These are phyloP conservation scores for Talaromyces sp. DNA, from an alignment of 2,329 filamentous ascomycete genomes.

Conservation along the genomic window DNA sequence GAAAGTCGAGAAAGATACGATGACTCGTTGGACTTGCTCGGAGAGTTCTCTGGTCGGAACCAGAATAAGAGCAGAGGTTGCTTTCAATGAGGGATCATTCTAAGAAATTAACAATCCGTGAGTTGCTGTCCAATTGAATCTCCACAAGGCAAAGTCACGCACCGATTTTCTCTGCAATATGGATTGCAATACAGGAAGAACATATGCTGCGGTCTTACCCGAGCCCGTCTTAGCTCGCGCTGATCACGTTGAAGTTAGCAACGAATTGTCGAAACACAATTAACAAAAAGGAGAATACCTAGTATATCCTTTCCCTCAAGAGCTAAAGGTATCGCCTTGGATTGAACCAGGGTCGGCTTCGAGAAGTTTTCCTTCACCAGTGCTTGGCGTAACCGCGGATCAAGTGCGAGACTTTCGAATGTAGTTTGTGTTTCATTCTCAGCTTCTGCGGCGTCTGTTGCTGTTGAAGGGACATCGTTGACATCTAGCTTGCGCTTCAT, in stretches of 20 bases:
- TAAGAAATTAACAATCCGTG: constrained; percentile 16
- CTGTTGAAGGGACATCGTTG: constrained; percentile 42
- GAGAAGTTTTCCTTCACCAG: constrained; percentile 78
- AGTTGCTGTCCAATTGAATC: not conserved
- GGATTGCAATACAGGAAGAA: constrained; percentile 79
- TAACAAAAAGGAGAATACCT: constrained; percentile 31
- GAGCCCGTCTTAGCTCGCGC: constrained; percentile 92
- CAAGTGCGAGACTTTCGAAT: constrained; percentile 74
- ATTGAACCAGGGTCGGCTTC: constrained; percentile 82
- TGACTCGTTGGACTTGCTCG: constrained; percentile 76
- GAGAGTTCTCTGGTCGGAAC: constrained; percentile 93
- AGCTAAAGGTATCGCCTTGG: constrained; percentile 79
- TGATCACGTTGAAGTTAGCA: constrained; percentile 25
- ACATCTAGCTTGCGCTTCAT: constrained; percentile 50
- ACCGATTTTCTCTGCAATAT: constrained; percentile 74
- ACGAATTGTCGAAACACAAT: not conserved
- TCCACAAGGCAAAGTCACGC: constrained; percentile 18
- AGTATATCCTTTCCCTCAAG: constrained; percentile 84
- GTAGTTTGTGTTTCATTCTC: constrained; percentile 41
- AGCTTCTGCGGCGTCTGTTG: constrained; percentile 27
- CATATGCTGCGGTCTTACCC: constrained; percentile 94
- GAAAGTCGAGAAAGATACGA: constrained; percentile 72
- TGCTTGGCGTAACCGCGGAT: constrained; percentile 78
- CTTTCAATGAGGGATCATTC: constrained; percentile 36
- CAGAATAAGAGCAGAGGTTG: constrained; percentile 74